phyloP scores from a whole-genome alignment of 2,329 filamentous ascomycete species.

The Fusarium sp. region DNA sequence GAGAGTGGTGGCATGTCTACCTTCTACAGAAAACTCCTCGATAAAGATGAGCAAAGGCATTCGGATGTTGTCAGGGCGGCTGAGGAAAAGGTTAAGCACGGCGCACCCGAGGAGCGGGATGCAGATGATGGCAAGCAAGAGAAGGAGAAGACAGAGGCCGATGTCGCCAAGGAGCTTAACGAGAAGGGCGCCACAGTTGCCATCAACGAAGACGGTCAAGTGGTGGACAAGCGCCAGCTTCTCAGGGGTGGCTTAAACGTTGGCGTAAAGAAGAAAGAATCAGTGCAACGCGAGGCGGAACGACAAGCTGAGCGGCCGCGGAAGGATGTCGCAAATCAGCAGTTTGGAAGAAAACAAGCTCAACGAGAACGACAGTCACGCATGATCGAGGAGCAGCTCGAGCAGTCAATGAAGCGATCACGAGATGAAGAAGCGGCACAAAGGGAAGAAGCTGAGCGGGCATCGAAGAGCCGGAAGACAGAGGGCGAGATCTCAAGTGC shows the following conservation, averaged over 20 bases:
- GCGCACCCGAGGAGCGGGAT: slow-evolving; percentile 44
- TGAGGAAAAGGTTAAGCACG: slow-evolving; percentile 60
- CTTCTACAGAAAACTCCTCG: slow-evolving; percentile 79
- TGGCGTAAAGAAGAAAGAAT: slow-evolving; percentile 67
- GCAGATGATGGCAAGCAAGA: slow-evolving; percentile 61
- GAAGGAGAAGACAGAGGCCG: slow-evolving; percentile 67
- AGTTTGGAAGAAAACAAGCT: slow-evolving; percentile 66
- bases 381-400: slow-evolving; percentile 82
- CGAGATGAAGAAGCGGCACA: slow-evolving; percentile 75
- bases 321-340: slow-evolving; percentile 53
- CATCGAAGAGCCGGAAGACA: slow-evolving; percentile 81
- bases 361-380: slow-evolving; percentile 79
- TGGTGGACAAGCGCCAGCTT: slow-evolving; percentile 85
- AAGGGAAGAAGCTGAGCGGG: slow-evolving; percentile 68
- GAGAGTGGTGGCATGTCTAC: slow-evolving; percentile 75
- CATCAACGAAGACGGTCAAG: slow-evolving; percentile 83
- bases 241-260: slow-evolving; percentile 81
- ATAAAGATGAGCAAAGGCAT: slow-evolving; percentile 75
- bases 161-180: slow-evolving; percentile 74
- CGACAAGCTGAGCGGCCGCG: slow-evolving; percentile 43
- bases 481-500: slow-evolving; percentile 79
- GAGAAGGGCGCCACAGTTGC: slow-evolving; percentile 69
- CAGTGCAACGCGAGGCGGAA: slow-evolving; percentile 36
- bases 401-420: slow-evolving; percentile 75
- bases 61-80: slow-evolving; percentile 75